These are phyloP conservation scores for Macadamia integrifolia DNA, from an alignment of 164 flowering plant species.

Conservation along the genomic window DNA sequence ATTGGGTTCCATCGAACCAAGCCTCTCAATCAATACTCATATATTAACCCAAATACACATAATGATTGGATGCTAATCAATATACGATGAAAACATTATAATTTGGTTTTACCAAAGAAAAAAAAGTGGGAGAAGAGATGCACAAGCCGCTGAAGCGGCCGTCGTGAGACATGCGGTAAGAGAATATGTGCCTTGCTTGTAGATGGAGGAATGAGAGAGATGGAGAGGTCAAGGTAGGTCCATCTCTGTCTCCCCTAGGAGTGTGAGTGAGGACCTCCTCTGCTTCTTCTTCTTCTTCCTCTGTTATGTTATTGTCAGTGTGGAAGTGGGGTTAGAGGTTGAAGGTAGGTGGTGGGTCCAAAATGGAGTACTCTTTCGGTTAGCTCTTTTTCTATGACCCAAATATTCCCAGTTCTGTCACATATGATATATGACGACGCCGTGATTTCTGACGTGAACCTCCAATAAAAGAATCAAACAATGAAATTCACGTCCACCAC, in stretches of 20 bases:
- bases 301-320: too few species aligned
- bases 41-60: too few species aligned
- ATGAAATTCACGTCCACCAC: too few species aligned
- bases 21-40: too few species aligned
- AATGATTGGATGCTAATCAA: too few species aligned
- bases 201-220: constrained; percentile 5
- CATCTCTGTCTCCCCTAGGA: background rate
- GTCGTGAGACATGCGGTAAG: background rate
- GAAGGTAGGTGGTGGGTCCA: constrained; percentile 20
- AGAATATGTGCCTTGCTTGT: constrained; percentile 34
- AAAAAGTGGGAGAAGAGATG: too few species aligned
- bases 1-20: too few species aligned
- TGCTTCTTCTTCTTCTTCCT: too few species aligned
- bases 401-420: constrained; percentile 42
- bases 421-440: constrained; percentile 18
- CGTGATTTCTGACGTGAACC: constrained; percentile 31
- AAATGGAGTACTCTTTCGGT: constrained; percentile 56
- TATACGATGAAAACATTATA: too few species aligned
- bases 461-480: background rate
- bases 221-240: background rate
- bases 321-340: background rate
- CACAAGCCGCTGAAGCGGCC: background rate
- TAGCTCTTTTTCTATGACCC: constrained; percentile 55
- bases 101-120: too few species aligned
- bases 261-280: too few species aligned